Evolutionary conservation across 345 rosid species (phyloP).

Genomic region (Arabidopsis thaliana): DNA sequence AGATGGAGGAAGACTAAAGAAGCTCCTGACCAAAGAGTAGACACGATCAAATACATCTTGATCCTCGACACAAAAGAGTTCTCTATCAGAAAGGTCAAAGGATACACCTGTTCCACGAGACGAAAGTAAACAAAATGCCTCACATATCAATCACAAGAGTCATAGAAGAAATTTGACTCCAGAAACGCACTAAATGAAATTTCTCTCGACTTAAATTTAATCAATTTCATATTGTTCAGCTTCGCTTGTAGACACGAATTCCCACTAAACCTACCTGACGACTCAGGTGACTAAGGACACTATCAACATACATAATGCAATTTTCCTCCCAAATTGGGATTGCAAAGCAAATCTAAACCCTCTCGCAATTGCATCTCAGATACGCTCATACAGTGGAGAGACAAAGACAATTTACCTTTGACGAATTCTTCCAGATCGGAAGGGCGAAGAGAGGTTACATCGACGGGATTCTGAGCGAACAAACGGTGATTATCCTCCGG

Average conservation of each 20-base stretch:
- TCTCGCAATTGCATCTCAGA: not conserved
- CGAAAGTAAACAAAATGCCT: conserved; percentile 9
- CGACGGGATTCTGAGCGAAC: conserved; percentile 60
- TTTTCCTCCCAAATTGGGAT: not conserved
- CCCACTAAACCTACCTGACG: not conserved
- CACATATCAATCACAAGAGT: not conserved
- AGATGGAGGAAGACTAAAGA: conserved; percentile 57
- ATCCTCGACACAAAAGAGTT: conserved; percentile 86
- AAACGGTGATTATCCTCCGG: conserved; percentile 58
- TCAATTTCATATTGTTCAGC: not conserved
- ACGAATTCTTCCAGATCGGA: conserved; percentile 84
- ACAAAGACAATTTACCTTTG: conserved; percentile 59
- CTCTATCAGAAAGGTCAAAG: conserved; percentile 93
- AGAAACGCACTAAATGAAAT: not conserved
- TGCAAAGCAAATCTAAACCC: not conserved
- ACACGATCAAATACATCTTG: conserved; percentile 88
- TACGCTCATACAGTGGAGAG: not conserved
- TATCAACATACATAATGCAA: not conserved
- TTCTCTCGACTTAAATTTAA: not conserved
- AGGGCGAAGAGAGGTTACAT: conserved; percentile 62
- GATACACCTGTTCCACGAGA: conserved; percentile 60
- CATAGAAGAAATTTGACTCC: conserved; percentile 1
- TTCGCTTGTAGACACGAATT: conserved; percentile 1
- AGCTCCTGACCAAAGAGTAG: conserved; percentile 65
- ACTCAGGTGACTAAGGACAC: not conserved